Base-by-base conservation (phyloP, 2,329 filamentous ascomycete genomes). In the Neonectria magnoliae region DNA sequence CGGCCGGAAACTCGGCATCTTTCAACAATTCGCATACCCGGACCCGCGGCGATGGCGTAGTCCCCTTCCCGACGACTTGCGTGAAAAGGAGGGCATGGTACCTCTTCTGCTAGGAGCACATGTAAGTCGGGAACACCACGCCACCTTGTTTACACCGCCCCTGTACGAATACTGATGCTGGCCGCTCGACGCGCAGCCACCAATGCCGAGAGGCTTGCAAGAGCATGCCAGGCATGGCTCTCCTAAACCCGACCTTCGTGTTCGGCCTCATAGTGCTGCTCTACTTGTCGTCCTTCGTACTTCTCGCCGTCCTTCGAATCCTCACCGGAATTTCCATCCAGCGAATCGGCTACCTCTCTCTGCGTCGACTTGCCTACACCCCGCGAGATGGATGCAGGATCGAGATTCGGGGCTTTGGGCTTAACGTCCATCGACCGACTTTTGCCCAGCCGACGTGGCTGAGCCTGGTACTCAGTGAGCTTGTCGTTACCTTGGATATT, bases 371-470 rank as follows among this genome's bases (percentile, higher is more conserved):
- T 67, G 91, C 94, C 62, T 98, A 97, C 79, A 93, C 93, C 14
- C 93, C 93, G 29, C 90, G 87, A 79, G 93, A 97, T 87, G 96
- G 96, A 72, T 83, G 97, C 75, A 91, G 91, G 74, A 89, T 99
- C 78, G 93, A 97, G 78, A 90, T 99, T 61, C 90, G 96, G 55
- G 93, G 94, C 55, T 85, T 99, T 57, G 94, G 96, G 48, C 85
- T 99, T 73, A 91, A 93, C 62, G 81, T 98, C 68, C 96, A 99
- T 80, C 90, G 94, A 5, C 96, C 96, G 13, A 98, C 96, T 6
- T 98, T 99, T 80, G 93, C 95, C 51, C 94, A 98, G 78, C 96
- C 96, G 48, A 98, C 97, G 67, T 98, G 95, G 94, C 83, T 97
- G 73, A 98, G 94, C 77, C 85, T 99, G 55, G 92, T 96, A 9